Evolutionary conservation across 2,329 filamentous ascomycete species (phyloP).

Genomic region (Trichoderma semiorbis): DNA sequence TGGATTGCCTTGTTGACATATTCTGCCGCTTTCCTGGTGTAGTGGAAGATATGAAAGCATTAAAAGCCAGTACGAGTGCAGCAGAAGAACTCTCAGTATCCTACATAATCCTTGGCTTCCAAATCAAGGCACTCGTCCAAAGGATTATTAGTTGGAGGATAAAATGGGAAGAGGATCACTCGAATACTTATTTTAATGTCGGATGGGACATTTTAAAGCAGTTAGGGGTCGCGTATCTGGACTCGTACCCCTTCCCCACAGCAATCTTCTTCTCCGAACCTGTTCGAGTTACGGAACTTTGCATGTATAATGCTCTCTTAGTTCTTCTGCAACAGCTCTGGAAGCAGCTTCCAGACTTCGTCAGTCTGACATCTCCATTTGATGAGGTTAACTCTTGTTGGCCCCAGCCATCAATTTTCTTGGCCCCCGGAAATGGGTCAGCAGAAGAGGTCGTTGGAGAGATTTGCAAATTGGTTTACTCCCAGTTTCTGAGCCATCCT

Average conservation of each 20-base stretch:
- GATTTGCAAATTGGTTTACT: slow-evolving; percentile 6
- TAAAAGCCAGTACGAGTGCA: background rate
- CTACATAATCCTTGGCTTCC: background rate
- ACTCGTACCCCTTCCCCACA: background rate
- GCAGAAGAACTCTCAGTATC: background rate
- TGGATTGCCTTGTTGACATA: background rate
- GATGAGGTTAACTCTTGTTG: background rate
- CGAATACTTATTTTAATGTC: background rate
- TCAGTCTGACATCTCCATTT: background rate
- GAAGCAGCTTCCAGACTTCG: background rate
- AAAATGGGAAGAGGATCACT: background rate
- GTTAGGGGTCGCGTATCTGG: background rate
- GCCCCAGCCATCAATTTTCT: background rate
- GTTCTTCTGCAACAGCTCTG: background rate
- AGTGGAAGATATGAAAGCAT: background rate
- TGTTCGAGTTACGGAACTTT: background rate
- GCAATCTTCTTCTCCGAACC: background rate
- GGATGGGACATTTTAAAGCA: background rate
- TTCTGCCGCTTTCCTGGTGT: background rate
- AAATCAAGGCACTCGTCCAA: background rate
- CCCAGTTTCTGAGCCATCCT: background rate
- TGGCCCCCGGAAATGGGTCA: background rate
- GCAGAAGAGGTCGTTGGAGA: background rate
- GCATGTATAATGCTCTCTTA: background rate
- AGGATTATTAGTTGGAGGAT: background rate